Evolutionary conservation across 768 basidiomycete species (phyloP), one percentile per base, ranked within the genome.

Genomic region (Auriculariales sp.): DNA sequence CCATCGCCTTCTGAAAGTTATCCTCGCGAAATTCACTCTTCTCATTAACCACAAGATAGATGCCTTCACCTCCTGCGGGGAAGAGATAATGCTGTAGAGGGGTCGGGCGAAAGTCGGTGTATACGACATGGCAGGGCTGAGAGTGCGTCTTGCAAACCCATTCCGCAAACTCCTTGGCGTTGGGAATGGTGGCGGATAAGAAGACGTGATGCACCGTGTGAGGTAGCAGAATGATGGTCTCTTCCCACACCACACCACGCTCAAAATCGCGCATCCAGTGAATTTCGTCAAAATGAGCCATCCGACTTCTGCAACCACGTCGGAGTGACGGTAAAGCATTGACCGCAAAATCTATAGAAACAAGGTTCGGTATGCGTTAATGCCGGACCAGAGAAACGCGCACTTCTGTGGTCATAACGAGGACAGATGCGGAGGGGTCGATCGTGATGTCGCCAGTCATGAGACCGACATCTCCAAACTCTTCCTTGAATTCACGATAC

Each of bases 401-500:
- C 56, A 92, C 93, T 68, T 99, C 95, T 3, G 95, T 99, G 1
- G 94, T 99, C 95, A 99, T 99, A 47, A 99, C 95, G 48, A 99
- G 68, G 68, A 95, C 98, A 28, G 89, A 89, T 11, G 95, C 94
- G 2, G 85, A 83, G 2, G 95, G 94, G 62, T 98, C 97, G 61
- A 98, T 97, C 0, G 95, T 99, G 10, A 98, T 93, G 69, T 99
- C 95, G 60, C 95, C 93, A 2, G 95, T 99, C 94, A 99, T 98
- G 28, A 99, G 73, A 7, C 95, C 95, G 34, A 99, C 95, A 61
- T 98, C 95, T 17, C 91, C 90, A 66, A 99, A 99, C 61, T 90
- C 88, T 36, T 89, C 92, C 11, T 89, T 71, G 82, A 99, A 87
- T 64, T 99, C 95, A 57, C 95, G 84, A 64, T 94, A 99, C 67